Evolutionary conservation across 805 yeast species (phyloP).

Genomic region (Geotrichum ghanense): DNA sequence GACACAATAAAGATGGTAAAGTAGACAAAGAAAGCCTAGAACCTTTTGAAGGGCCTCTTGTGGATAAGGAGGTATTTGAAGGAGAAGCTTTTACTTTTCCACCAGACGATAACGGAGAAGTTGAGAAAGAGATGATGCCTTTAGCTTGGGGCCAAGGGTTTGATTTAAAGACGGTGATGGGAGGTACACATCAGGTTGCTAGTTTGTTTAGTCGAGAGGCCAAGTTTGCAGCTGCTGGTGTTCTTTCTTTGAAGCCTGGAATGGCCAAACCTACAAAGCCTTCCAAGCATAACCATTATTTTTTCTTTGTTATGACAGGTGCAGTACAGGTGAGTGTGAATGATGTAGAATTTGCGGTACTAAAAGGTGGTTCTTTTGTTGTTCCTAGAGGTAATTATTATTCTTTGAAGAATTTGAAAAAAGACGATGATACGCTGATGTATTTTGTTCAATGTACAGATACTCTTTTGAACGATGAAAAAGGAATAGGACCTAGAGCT

Average conservation of each 20-base stretch:
- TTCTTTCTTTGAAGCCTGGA: constrained; percentile 19
- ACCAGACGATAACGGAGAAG: constrained; percentile 28
- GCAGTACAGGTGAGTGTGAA: constrained; percentile 54
- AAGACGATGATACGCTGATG: constrained; percentile 44
- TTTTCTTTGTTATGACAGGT: constrained; percentile 68
- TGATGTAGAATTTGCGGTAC: constrained; percentile 46
- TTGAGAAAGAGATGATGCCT: constrained; percentile 29
- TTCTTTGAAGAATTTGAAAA: constrained; percentile 49
- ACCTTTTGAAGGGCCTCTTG: neutral
- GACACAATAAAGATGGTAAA: no score
- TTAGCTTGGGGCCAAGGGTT: constrained; percentile 53
- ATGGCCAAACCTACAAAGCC: constrained; percentile 49
- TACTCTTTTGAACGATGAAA: constrained; percentile 9
- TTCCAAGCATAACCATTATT: constrained; percentile 57
- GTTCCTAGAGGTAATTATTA: constrained; percentile 71
- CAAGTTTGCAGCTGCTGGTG: constrained; percentile 12
- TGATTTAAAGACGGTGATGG: constrained; percentile 28
- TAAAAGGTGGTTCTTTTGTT: constrained; percentile 67
- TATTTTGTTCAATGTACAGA: constrained; percentile 62
- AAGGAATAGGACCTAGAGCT: neutral
- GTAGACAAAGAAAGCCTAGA: no score
- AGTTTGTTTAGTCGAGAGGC: constrained; percentile 40
- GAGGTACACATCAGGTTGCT: constrained; percentile 50
- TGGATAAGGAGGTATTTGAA: neutral
- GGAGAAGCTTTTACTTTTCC: constrained; percentile 40